These are phyloP conservation scores for Sanghuangporus weigelae DNA, from an alignment of 1,284 basidiomycete genomes.

Conservation along the genomic window DNA sequence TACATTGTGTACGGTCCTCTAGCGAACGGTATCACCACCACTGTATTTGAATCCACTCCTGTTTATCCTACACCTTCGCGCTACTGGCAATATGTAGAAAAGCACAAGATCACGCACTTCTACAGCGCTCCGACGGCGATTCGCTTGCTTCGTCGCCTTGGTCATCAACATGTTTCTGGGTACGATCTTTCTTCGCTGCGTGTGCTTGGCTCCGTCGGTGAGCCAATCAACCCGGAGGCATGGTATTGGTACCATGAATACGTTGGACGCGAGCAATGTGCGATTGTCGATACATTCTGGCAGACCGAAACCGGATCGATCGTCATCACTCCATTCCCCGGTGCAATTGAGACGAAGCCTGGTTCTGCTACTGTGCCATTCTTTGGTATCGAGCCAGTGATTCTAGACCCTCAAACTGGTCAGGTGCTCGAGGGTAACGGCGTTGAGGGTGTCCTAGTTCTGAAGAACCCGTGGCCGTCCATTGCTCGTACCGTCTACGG, in stretches of 20 bases:
- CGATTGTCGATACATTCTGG: constrained; percentile 96
- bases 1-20: constrained; percentile 98
- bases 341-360: constrained; percentile 93
- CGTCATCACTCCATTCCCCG: constrained; percentile 92
- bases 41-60: constrained; percentile 95
- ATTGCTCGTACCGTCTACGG: constrained; percentile 92
- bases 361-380: constrained; percentile 96
- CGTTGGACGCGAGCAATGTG: constrained; percentile 85
- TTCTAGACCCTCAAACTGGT: constrained; percentile 83
- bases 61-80: constrained; percentile 94
- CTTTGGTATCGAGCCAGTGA: constrained; percentile 89
- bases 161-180: constrained; percentile 80
- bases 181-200: constrained; percentile 84
- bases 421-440: constrained; percentile 75
- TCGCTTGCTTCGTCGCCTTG: constrained; percentile 84
- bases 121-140: constrained; percentile 94
- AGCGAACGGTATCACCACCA: constrained; percentile 85
- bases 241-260: constrained; percentile 99
- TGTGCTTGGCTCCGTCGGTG: constrained; percentile 90
- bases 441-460: constrained; percentile 88
- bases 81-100: constrained; percentile 96
- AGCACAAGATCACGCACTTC: constrained; percentile 92
- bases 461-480: constrained; percentile 91
- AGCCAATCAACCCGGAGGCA: constrained; percentile 99
- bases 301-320: constrained; percentile 99